These are phyloP conservation scores for baker's yeast (Saccharomyces cerevisiae) DNA, from an alignment of 805 yeast genomes.

Conservation along the genomic window DNA sequence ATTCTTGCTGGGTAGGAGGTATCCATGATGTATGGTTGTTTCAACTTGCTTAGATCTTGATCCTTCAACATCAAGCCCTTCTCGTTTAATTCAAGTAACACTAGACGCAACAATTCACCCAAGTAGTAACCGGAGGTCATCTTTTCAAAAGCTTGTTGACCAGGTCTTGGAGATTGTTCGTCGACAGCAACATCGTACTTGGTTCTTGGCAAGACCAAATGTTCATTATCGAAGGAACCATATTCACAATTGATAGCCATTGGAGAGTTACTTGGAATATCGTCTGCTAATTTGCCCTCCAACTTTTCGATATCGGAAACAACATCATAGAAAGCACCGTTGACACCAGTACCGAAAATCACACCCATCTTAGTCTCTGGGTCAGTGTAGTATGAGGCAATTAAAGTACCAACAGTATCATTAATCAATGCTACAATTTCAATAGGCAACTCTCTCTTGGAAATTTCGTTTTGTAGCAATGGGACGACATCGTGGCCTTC, in stretches of 20 bases:
- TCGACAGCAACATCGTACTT: constrained; percentile 78
- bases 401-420: constrained; percentile 95
- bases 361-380: constrained; percentile 86
- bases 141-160: constrained; percentile 92
- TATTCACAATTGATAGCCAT: constrained; percentile 98
- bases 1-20: constrained; percentile 80
- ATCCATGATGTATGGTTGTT: constrained; percentile 66
- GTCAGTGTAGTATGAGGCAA: constrained; percentile 90
- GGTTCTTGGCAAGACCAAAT: constrained; percentile 75
- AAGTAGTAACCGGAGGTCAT: constrained; percentile 95
- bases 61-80: constrained; percentile 58
- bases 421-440: constrained; percentile 86
- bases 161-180: constrained; percentile 85
- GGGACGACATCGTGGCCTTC: constrained; percentile 94
- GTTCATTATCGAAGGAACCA: constrained; percentile 95
- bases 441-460: constrained; percentile 60
- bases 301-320: constrained; percentile 71
- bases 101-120: constrained; percentile 83
- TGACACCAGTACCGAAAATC: constrained; percentile 95
- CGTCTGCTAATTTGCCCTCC: constrained; percentile 57
- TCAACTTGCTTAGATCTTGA: constrained; percentile 60
- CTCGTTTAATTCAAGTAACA: constrained; percentile 61
- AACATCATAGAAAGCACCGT: constrained; percentile 88
- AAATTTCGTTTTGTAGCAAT: constrained; percentile 71
- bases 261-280: constrained; percentile 52